Evolutionary conservation across 2,329 filamentous ascomycete species (phyloP).

Genomic region (Epichloe gansuensis): DNA sequence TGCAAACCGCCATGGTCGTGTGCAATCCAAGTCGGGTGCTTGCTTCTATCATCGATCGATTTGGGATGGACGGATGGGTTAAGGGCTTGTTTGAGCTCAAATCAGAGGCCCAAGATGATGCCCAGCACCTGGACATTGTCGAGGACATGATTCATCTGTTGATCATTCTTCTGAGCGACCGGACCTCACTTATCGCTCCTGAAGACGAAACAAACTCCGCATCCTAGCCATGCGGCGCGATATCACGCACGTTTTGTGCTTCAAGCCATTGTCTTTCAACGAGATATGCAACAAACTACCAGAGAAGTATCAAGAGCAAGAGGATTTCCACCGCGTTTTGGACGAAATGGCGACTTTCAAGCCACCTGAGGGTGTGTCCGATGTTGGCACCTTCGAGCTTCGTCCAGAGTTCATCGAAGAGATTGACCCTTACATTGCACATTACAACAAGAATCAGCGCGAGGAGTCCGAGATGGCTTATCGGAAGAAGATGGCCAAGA

Average conservation of each 20-base stretch:
- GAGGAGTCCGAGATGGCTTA: slow-evolving; percentile 90
- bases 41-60: slow-evolving; percentile 82
- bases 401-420: slow-evolving; percentile 76
- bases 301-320: slow-evolving; percentile 79
- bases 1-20: slow-evolving; percentile 82
- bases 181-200: slow-evolving; percentile 62
- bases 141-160: slow-evolving; percentile 94
- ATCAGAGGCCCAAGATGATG: slow-evolving; percentile 67
- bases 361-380: slow-evolving; percentile 78
- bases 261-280: slow-evolving; percentile 90
- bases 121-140: slow-evolving; percentile 79
- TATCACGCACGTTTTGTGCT: slow-evolving; percentile 86
- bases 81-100: slow-evolving; percentile 66
- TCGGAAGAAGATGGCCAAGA: slow-evolving; percentile 76
- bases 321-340: slow-evolving; percentile 75
- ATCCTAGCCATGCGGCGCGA: slow-evolving; percentile 70
- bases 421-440: slow-evolving; percentile 88
- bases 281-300: slow-evolving; percentile 78
- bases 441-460: slow-evolving; percentile 93
- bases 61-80: slow-evolving; percentile 79
- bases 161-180: slow-evolving; percentile 81
- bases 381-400: slow-evolving; percentile 88
- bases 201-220: slow-evolving; percentile 55
- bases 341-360: slow-evolving; percentile 84
- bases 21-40: slow-evolving; percentile 76